These are phyloP conservation scores for Psilocybe tampanensis DNA, from an alignment of 768 basidiomycete genomes.

Conservation along the genomic window DNA sequence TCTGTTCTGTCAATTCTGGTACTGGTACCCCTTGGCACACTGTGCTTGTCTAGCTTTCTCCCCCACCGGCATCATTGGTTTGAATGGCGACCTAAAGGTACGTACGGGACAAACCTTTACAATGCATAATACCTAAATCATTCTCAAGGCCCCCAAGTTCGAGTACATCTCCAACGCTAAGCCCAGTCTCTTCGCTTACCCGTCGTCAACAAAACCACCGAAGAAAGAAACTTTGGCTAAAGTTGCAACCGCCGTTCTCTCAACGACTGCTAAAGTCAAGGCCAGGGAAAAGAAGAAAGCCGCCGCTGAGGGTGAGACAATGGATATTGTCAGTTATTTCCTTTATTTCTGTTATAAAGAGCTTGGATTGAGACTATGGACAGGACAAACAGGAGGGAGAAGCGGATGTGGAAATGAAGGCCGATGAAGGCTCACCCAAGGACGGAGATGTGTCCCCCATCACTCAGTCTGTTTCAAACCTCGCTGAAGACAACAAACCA, in stretches of 20 bases:
- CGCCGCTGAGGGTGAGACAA: constrained; percentile 75
- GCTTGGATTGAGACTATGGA: constrained; percentile 17
- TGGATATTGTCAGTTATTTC: constrained; percentile 72
- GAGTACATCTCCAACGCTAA: constrained; percentile 89
- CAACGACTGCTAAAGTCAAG: constrained; percentile 96
- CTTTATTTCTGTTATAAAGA: constrained; percentile 14
- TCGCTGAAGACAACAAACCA: constrained; percentile 44
- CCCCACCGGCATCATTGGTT: constrained; percentile 92
- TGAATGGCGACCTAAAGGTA: constrained; percentile 86
- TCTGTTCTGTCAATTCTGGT: constrained; percentile 99
- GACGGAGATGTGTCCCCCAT: constrained; percentile 62
- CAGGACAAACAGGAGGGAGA: constrained; percentile 49
- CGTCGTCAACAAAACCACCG: constrained; percentile 80
- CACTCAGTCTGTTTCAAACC: constrained; percentile 52
- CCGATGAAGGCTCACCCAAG: constrained; percentile 49
- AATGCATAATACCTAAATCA: constrained; percentile 6
- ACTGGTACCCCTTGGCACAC: constrained; percentile 98
- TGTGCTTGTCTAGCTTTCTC: constrained; percentile 91
- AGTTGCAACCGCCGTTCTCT: constrained; percentile 92
- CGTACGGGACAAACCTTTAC: neutral
- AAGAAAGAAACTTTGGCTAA: constrained; percentile 93
- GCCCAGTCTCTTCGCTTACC: constrained; percentile 93
- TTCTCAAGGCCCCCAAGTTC: constrained; percentile 84
- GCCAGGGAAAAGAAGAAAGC: constrained; percentile 94
- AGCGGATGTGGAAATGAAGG: constrained; percentile 80